Conservation (phyloP, 345 rosid genomes). For the Alliaria petiolata region DNA sequence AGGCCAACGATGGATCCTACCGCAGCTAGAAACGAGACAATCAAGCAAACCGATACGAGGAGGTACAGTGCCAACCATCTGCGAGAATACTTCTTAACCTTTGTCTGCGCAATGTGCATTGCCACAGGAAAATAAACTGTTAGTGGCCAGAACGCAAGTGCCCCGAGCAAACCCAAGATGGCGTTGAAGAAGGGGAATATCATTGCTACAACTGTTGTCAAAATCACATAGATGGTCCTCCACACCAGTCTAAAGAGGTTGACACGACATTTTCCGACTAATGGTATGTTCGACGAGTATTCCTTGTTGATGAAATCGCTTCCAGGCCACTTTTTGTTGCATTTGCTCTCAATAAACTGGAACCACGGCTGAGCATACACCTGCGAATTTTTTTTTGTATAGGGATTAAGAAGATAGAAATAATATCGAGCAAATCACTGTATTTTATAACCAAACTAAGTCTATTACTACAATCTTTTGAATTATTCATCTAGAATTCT, state of each 20-base stretch:
- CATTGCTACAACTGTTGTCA: constrained; percentile 70
- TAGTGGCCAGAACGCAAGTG: constrained; percentile 76
- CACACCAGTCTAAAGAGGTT: constrained; percentile 66
- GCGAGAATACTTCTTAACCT: constrained; percentile 44
- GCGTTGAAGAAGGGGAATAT: constrained; percentile 88
- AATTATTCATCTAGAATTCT: not conserved
- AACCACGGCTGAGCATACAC: constrained; percentile 74
- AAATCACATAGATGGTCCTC: constrained; percentile 65
- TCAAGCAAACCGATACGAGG: constrained; percentile 50
- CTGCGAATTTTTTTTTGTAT: constrained; percentile 23
- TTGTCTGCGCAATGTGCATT: constrained; percentile 66
- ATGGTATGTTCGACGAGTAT: constrained; percentile 38
- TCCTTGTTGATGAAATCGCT: constrained; percentile 56
- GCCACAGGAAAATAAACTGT: constrained; percentile 83
- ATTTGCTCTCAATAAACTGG: constrained; percentile 50
- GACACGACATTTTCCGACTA: constrained; percentile 39
- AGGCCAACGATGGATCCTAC: constrained; percentile 80
- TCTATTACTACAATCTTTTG: not conserved
- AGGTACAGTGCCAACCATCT: constrained; percentile 70
- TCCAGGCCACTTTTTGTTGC: constrained; percentile 54
- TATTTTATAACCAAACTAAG: not conserved
- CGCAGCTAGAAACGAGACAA: constrained; percentile 57
- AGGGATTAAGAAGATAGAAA: not conserved
- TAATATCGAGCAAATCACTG: not conserved
- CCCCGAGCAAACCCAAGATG: constrained; percentile 75